Base-by-base conservation (phyloP, 805 yeast species). In the Saccharomyces kudriavzevii region DNA sequence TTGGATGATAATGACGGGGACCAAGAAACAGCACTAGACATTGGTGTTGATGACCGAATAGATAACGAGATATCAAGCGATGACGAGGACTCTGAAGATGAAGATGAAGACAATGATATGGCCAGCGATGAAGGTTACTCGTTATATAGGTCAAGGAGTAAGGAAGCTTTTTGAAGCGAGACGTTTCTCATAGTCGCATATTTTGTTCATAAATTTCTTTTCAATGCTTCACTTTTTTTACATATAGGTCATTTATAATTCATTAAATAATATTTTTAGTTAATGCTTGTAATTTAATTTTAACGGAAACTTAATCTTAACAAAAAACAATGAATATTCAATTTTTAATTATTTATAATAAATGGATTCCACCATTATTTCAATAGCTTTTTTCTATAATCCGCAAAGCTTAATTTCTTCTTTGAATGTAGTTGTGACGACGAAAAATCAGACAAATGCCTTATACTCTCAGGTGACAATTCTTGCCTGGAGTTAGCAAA, bases 321-420 rank as follows among this genome's bases (percentile, higher is more conserved):
- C 10, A 35, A 17, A 1, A 10, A 35, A 35, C 9, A 35, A 35
- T 9, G 24, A 35, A 20, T 35, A 35, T 20, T 17, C 43, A 35
- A 11, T 35, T 17, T 17, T 35, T 8, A 17, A 4, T 35, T 8
- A 11, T 35, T n/a, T 8, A 8, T 8, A 35, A 17, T 8, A 17
- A 9, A 17, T n/a, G 22, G n/a, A n/a, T n/a, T 35, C 43, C 24
- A 35, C 9, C 2, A 6, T 48, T 51, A 58, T 52, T 59, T 56
- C 24, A 51, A 53, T 31, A 50, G 61, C 52, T 68, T 68, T 53
- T 67, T 69, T 52, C 67, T 66, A 49, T 70, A 70, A 52, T 70
- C 73, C n/a, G 73, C 73, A 57, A 70, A 69, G 50, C 70, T 65
- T 49, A 70, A 52, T 47, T 70, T 70, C 54, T 70, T 70, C 51